A percentile compares a stretch with the other conserved stretches of the same genome.
Evolutionary conservation across 805 yeast genomes (phyloP).

Genomic region (Zygosaccharomyces bisporus): DNA sequence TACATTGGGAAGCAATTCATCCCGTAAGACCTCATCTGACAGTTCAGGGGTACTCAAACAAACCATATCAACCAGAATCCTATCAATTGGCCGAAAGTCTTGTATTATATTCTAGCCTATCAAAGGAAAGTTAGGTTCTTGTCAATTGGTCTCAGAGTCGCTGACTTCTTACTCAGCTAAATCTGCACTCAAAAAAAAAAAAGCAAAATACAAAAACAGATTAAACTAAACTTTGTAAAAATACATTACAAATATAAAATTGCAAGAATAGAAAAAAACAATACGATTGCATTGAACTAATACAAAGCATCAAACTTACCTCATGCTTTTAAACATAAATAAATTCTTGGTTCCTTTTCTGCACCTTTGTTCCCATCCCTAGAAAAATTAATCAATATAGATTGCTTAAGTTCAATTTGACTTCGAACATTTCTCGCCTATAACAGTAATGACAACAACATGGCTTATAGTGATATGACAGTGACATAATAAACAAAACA

Average conservation of each 20-base stretch:
- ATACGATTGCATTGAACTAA: no score
- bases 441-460: neutral
- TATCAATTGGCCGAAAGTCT: no score
- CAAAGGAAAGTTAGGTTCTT: no score
- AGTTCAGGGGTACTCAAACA: constrained; percentile 29
- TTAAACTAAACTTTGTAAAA: constrained; percentile 2
- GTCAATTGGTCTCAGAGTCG: no score
- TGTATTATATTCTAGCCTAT: no score
- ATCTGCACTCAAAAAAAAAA: neutral
- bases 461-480: no score
- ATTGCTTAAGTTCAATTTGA: neutral
- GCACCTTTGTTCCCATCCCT: neutral
- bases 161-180: neutral
- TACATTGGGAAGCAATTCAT: constrained; percentile 43
- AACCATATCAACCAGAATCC: constrained; percentile 3
- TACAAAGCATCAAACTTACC: no score
- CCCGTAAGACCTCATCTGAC: constrained; percentile 24
- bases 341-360: neutral
- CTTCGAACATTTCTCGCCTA: neutral
- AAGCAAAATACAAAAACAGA: no score
- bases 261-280: neutral
- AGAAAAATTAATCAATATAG: neutral
- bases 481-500: neutral
- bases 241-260: constrained; percentile 2
- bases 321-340: no score